Base-by-base conservation (phyloP, 1,284 basidiomycete genomes). In the Microbotryum silenes-acaulis region DNA sequence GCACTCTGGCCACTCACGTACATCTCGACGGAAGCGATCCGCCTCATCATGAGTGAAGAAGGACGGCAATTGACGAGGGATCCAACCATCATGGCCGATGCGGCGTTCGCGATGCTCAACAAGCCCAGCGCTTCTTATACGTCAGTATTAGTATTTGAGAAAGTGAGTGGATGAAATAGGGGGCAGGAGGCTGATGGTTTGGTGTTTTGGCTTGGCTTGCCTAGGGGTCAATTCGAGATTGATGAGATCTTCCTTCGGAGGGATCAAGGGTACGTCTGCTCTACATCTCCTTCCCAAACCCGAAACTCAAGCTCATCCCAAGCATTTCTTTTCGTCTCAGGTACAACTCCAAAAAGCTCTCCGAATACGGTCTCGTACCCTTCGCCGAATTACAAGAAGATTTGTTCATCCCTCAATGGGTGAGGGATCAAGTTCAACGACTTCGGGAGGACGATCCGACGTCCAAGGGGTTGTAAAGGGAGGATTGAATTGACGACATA, bases 211-310 rank as follows among this genome's bases (percentile, higher is more conserved):
- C 1, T 0, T 48, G 59, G 1, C 23, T 23, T n/a, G n/a, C 1
- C 23, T 23, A 72, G 64, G 1, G 74, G 66, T 1, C 57, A 69
- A 20, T 73, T 71, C 14, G 52, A 73, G 42, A 67, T 75, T 7
- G 74, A 75, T 56, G 74, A 75, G 52, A 31, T 75, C 33, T 74
- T 72, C 60, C 60, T 75, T 18, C 59, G 73, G 9, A 23, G 63
- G 9, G 58, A 69, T 29, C 67, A 70, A 1, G 52, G 56, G 25
- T 70, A 23, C 48, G 59, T 33, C 42, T 7, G 31, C 5, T 23
- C 25, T 20, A 14, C 4, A 8, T 31, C 5, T 23, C 51, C 16
- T 27, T 12, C 4, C 4, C 52, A 12, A 25, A 33, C n/a, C 37
- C 21, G 21, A 44, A 6, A 10, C 12, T 27, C 53, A 20, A 21